Base-by-base conservation (phyloP, 768 basidiomycete species). In the Boletus vermiculosoides region DNA sequence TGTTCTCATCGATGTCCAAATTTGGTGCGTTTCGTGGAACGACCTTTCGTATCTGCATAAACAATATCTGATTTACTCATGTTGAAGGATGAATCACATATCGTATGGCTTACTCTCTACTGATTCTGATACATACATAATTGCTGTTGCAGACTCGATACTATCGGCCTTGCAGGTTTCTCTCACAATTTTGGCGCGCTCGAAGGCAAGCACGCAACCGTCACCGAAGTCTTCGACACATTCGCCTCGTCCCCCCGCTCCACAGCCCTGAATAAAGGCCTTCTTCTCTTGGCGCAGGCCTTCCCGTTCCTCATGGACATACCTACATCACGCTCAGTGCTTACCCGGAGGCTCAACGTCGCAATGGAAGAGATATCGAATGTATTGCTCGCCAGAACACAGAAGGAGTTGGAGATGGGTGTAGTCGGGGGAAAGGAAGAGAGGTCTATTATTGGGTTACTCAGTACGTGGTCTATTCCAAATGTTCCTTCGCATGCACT, bases 341-440 rank as follows among this genome's bases (percentile, higher is more conserved):
- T 47, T 5, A 13, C 20, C 2, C n/a, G 4, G n/a, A 31, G 20
- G 18, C 46, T 47, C 12, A 33, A 15, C 7, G 1, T 13, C 0
- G 13, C 46, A 15, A 8, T 47, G 46, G 46, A 20, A 20, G 46
- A 47, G 3, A 33, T 44, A n/a, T 20, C 20, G 5, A 47, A 20
- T 31, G n/a, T 15, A 11, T 12, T 47, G 3, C 46, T 47, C 3
- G 4, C 46, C 7, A 30, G 30, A 31, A 31, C 28, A n/a, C 28
- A 4, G 31, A 33, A 20, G 8, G 77, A 73, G 52, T 63, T 69
- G 45, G 71, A 70, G 28, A 56, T 57, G 0, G 56, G 55, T n/a
- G 58, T 58, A 8, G 55, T 63, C 22, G 63, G 55, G 3, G 60
- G 39, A 15, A 62, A 64, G 23, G 67, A 63, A 31, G 65, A 66